These are phyloP conservation scores for Francoa sonchifolia DNA, from an alignment of 441 rosid species.

Conservation along the genomic window DNA sequence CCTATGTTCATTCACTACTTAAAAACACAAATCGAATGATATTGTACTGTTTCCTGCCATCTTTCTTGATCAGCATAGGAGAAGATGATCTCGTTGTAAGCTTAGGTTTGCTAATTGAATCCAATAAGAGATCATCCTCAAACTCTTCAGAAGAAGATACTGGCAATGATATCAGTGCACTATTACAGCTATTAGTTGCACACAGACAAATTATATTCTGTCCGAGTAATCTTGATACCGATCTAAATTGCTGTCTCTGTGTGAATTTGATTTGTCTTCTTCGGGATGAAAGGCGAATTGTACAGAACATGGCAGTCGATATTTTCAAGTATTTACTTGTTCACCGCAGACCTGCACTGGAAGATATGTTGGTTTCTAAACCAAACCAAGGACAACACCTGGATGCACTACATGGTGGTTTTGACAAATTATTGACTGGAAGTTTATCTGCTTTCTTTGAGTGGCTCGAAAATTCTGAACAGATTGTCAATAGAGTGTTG, in stretches of 20 bases:
- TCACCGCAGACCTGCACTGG: slow-evolving; percentile 84
- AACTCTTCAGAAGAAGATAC: slow-evolving; percentile 56
- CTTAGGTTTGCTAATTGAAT: slow-evolving; percentile 68
- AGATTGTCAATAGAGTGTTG: slow-evolving; percentile 66
- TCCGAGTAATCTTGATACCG: slow-evolving; percentile 93
- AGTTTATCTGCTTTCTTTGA: slow-evolving; percentile 64
- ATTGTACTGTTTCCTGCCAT: slow-evolving; percentile 86
- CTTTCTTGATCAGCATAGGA: slow-evolving; percentile 76
- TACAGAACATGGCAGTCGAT: slow-evolving; percentile 82
- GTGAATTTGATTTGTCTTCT: slow-evolving; percentile 86
- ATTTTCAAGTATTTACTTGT: slow-evolving; percentile 74
- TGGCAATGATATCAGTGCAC: slow-evolving; percentile 72
- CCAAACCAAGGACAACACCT: slow-evolving; percentile 72
- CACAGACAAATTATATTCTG: slow-evolving; percentile 85
- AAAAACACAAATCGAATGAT: slow-evolving; percentile 92
- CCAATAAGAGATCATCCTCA: slow-evolving; percentile 43
- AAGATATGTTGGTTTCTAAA: slow-evolving; percentile 88
- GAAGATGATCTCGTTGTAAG: slow-evolving; percentile 79
- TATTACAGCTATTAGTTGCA: slow-evolving; percentile 87
- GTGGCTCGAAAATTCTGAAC: slow-evolving; percentile 85
- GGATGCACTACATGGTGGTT: slow-evolving; percentile 91
- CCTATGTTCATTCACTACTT: slow-evolving; percentile 82
- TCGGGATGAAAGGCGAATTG: slow-evolving; percentile 65
- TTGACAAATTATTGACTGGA: slow-evolving; percentile 87
- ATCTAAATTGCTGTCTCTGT: slow-evolving; percentile 90